These are phyloP conservation scores for Lichtheimia hyalospora DNA, from an alignment of 371 early-diverging fungal genomes.

Conservation along the genomic window DNA sequence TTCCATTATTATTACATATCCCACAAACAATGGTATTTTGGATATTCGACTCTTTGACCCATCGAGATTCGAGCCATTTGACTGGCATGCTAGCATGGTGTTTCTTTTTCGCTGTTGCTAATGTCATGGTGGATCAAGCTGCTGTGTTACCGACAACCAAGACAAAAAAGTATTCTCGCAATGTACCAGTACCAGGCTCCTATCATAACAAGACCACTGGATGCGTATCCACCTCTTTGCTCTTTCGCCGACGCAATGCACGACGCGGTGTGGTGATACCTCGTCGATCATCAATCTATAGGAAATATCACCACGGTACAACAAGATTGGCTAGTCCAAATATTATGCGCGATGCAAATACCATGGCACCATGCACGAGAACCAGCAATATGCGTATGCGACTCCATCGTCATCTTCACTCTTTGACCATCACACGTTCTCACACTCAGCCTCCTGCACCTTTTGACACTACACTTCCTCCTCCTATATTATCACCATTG, in stretches of 20 bases:
- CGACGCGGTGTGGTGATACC: slow-evolving; percentile 7
- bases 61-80: slow-evolving; percentile 9
- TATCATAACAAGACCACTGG: background rate
- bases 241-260: slow-evolving; percentile 6
- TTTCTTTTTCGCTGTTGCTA: slow-evolving; percentile 33
- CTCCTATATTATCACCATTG: background rate
- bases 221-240: background rate
- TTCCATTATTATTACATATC: slow-evolving; percentile 37
- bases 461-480: background rate
- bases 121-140: slow-evolving; percentile 29
- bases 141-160: background rate
- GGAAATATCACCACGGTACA: background rate
- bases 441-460: background rate
- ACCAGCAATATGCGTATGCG: no score
- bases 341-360: background rate
- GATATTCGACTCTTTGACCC: slow-evolving; percentile 23
- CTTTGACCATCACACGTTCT: slow-evolving; percentile 1
- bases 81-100: slow-evolving; percentile 36
- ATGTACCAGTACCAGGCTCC: slow-evolving; percentile 1
- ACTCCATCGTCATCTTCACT: no score
- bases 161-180: background rate
- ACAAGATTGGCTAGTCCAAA: background rate
- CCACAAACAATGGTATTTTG: slow-evolving; percentile 36
- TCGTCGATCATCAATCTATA: slow-evolving; percentile 3
- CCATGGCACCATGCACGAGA: no score